Base-by-base conservation (phyloP, 2,329 filamentous ascomycete species). In the Curvularia hawaiiensis region DNA sequence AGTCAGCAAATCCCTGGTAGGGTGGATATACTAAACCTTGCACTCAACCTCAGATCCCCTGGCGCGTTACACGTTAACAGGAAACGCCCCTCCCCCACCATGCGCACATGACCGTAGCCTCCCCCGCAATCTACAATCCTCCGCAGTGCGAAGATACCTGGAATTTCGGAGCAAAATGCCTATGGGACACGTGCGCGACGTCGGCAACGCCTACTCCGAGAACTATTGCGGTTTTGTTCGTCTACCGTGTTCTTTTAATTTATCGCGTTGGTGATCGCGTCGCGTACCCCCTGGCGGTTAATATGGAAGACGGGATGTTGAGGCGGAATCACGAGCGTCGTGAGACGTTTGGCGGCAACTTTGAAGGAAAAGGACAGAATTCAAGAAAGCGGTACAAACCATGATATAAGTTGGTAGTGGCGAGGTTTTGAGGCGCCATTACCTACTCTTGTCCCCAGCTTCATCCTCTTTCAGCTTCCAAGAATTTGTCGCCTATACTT, bases 171-270 rank as follows among this genome's bases (percentile, higher is more conserved):
- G 12, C 41, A 16, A 44, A 44, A 44, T 9, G 14, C 26, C 8
- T 4, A 28, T 2, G 11, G 28, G 41, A 44, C 39, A 55, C 39
- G 39, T 30, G 30, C 47, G 26, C 8, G 30, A n/a, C 31, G 7
- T 39, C 52, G 52, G 52, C 35, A 28, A 47, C 2, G n/a, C 8
- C 3, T 16, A 7, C 18, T 12, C 51, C 39, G 51, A 58, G 38
- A 24, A 18, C n/a, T 22, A 30, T 39, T 7, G 8, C 10, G 8
- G 31, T 28, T 20, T 16, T 12, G 45, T 2, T 1, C 33, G 24
- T 51, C 58, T 50, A 64, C 62, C 31, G 62, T 64, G 60, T 63
- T 63, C 60, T 64, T 64, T 64, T 64, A 64, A 64, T 64, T 41
- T 62, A 62, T 62, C 46, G 56, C 52, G 59, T 55, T 57, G 53